These are phyloP conservation scores for Colletotrichum salicis DNA, from an alignment of 2,329 filamentous ascomycete species.

Conservation along the genomic window DNA sequence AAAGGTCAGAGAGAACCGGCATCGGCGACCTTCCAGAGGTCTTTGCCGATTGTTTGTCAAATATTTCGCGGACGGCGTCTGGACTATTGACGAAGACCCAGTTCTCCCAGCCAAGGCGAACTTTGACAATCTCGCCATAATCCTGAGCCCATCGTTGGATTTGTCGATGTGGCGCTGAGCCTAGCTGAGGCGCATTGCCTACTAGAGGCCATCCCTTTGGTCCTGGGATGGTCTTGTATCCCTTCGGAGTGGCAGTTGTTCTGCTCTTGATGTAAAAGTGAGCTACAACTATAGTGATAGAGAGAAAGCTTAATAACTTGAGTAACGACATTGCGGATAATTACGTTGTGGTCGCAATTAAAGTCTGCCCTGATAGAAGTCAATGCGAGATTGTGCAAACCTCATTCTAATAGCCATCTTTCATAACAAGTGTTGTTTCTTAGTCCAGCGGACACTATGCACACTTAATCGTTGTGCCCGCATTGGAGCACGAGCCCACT, in stretches of 20 bases:
- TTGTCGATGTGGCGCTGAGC: neutral
- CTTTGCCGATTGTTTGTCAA: constrained; percentile 11
- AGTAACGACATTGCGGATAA: neutral
- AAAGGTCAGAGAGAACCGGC: neutral
- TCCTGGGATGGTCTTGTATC: neutral
- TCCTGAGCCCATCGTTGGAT: neutral
- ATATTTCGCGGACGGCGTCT: constrained; percentile 7
- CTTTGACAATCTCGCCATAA: constrained; percentile 11
- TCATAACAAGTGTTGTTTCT: neutral
- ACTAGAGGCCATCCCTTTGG: neutral
- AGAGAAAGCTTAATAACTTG: neutral
- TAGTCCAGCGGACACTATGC: neutral
- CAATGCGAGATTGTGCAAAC: neutral
- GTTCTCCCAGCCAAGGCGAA: constrained; percentile 1
- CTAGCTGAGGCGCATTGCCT: constrained; percentile 2
- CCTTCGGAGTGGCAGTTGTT: neutral
- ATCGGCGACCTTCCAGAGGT: constrained; percentile 3
- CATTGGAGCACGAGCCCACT: neutral
- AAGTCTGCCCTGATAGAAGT: neutral
- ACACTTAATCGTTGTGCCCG: neutral
- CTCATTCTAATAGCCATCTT: neutral
- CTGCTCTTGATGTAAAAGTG: neutral
- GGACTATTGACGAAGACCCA: constrained; percentile 11
- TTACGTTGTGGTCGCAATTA: neutral
- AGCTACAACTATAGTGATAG: neutral